A percentile compares a stretch with the other conserved stretches of the same genome.
These are phyloP conservation scores for Paspalum notatum DNA, from an alignment of 176 grass and related monocot species.

Conservation along the genomic window DNA sequence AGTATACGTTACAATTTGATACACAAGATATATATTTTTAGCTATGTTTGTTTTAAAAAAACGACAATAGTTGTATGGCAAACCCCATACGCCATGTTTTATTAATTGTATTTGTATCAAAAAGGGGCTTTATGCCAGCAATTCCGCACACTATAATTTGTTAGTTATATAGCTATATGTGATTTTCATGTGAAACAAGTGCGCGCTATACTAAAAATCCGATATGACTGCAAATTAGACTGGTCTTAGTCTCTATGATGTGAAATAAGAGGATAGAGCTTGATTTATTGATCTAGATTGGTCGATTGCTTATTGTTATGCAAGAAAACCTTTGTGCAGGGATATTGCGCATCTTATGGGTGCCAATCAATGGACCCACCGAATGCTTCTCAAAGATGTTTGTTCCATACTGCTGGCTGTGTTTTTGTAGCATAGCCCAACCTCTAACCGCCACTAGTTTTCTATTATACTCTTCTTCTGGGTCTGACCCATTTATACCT, in stretches of 20 bases:
- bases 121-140: background rate
- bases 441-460: conserved; percentile 54
- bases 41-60: background rate
- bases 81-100: background rate
- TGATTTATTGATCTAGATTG: conserved; percentile 12
- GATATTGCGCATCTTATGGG: background rate
- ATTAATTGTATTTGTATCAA: background rate
- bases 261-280: background rate
- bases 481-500: conserved; percentile 46
- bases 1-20: background rate
- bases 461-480: conserved; percentile 34
- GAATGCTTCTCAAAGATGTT: conserved; percentile 34
- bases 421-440: conserved; percentile 37
- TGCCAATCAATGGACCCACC: conserved; percentile 26
- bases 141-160: background rate
- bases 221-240: background rate
- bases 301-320: background rate
- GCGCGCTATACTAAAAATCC: background rate
- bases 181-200: background rate
- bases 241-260: background rate
- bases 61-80: background rate
- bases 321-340: conserved; percentile 1
- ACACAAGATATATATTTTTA: background rate
- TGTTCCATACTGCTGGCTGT: conserved; percentile 38
- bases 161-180: background rate